Percentiles rank a stretch among this genome's conserved stretches.
Evolutionary conservation across 345 rosid species (phyloP).

Genomic region (Hypericum androsaemum): DNA sequence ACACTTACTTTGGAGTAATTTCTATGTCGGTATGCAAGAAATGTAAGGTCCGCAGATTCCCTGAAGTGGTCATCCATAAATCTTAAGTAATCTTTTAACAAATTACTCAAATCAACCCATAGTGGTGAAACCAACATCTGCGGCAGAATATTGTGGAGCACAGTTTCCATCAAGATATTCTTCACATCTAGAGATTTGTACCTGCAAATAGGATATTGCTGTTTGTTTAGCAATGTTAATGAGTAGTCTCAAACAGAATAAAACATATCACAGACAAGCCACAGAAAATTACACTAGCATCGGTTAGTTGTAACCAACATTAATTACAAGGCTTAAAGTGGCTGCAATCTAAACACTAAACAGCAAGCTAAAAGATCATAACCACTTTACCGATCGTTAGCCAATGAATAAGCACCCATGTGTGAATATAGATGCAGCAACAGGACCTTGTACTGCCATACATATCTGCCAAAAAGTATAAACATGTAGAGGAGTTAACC

Average conservation of each 20-base stretch:
- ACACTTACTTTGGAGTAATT: constrained; percentile 81
- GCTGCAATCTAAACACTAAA: constrained; percentile 5
- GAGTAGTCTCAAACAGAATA: not conserved
- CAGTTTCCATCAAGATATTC: constrained; percentile 90
- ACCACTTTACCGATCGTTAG: constrained; percentile 59
- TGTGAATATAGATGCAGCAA: constrained; percentile 83
- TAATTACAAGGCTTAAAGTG: not conserved
- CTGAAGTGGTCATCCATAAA: constrained; percentile 97
- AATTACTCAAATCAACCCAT: constrained; percentile 59
- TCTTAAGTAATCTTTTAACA: constrained; percentile 80
- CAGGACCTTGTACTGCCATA: constrained; percentile 84
- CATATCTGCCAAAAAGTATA: constrained; percentile 44
- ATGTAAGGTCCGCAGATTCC: constrained; percentile 96
- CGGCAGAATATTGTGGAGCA: constrained; percentile 76
- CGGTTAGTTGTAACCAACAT: not conserved
- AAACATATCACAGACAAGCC: not conserved
- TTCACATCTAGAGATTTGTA: constrained; percentile 93
- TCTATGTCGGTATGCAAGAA: constrained; percentile 93
- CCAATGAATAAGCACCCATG: constrained; percentile 63
- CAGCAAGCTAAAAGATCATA: not conserved
- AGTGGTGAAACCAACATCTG: constrained; percentile 79
- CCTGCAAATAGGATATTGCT: constrained; percentile 27
- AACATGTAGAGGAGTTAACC: constrained; percentile 13
- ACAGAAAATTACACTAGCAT: not conserved
- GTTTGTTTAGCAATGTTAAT: not conserved